Evolutionary conservation across 208 protist species (phyloP).

Genomic region (Trypanosoma boissoni): DNA sequence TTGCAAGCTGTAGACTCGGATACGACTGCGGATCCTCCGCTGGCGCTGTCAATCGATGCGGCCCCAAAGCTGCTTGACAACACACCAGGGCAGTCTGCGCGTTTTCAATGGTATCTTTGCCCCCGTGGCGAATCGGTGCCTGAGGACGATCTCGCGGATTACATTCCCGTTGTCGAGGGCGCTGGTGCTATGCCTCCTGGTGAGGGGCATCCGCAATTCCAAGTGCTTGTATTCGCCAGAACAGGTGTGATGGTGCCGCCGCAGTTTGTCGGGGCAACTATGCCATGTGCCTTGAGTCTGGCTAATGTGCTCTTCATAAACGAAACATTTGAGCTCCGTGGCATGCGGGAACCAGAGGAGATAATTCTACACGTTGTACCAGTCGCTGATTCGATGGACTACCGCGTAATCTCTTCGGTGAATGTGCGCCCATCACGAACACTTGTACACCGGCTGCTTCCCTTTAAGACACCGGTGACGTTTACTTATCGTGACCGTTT

Average conservation of each 20-base stretch:
- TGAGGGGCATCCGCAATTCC: conserved; percentile 27
- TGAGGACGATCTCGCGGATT: conserved; percentile 45
- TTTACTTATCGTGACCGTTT: conserved; percentile 41
- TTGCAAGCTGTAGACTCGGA: background rate
- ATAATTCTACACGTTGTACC: conserved; percentile 78
- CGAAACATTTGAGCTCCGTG: conserved; percentile 79
- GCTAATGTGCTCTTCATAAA: conserved; percentile 66
- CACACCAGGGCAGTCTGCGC: background rate
- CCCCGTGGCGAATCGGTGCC: conserved; percentile 20
- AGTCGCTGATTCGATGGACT: conserved; percentile 21
- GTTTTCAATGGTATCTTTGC: conserved; percentile 54
- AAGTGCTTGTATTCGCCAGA: conserved; percentile 68
- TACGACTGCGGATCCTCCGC: background rate
- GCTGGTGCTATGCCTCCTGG: conserved; percentile 12
- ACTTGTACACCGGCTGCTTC: conserved; percentile 47
- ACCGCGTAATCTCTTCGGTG: conserved; percentile 55
- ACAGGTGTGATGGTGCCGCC: conserved; percentile 44
- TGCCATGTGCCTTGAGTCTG: conserved; percentile 48
- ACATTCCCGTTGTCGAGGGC: conserved; percentile 56
- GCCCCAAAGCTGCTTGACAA: background rate
- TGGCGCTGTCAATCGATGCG: background rate
- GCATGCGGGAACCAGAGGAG: conserved; percentile 61
- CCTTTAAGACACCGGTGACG: conserved; percentile 55
- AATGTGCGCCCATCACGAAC: conserved; percentile 50
- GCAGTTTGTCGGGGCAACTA: conserved; percentile 74